Base-by-base conservation (phyloP, 2,329 filamentous ascomycete genomes). In the Fusarium miscanthi region DNA sequence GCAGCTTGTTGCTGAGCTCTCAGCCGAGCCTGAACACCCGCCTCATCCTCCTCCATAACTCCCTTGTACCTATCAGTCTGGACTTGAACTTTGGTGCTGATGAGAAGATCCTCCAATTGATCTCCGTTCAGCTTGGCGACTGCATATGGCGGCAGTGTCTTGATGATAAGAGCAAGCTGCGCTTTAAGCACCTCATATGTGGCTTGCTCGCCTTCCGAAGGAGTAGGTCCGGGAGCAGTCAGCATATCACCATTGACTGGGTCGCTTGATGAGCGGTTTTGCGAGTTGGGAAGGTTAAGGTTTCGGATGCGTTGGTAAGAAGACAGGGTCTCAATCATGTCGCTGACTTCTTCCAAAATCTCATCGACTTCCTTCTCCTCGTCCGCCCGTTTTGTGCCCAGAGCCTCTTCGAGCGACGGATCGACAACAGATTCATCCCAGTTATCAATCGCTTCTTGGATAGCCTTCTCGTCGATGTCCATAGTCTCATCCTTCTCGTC, bases 121-220 rank as follows among this genome's bases (percentile, higher is more conserved):
- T 97, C 92, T 14, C 94, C 94, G 76, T 97, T 92, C 69, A 97
- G 85, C 77, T 96, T 95, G 10, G 94, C 91, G 30, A 97, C 92
- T 3, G 93, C 93, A 78, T 94, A 96, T 3, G 94, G 94, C 3
- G 94, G 94, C 16, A 97, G 83, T 42, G 88, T 90, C 72, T 92
- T 87, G 67, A 97, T 88, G 70, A 97, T 89, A 35, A 94, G 84
- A 1, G 89, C 85, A 25, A 97, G 84, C 78, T 95, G 93, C 8
- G 91, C 88, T 78, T 92, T 94, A 58, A 97, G 86, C 31, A 91
- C 87, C 71, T 94, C 87, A 79, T 97, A 97, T 1, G 87, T 89
- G 19, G 83, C 80, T 65, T 84, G 82, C 77, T 90, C 88, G 69
- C 89, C 88, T 71, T 89, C 88, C 17, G 91, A 90, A 13, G 93